phyloP scores from a whole-genome alignment of 306 rosid species.

The Crotalaria pallida region DNA sequence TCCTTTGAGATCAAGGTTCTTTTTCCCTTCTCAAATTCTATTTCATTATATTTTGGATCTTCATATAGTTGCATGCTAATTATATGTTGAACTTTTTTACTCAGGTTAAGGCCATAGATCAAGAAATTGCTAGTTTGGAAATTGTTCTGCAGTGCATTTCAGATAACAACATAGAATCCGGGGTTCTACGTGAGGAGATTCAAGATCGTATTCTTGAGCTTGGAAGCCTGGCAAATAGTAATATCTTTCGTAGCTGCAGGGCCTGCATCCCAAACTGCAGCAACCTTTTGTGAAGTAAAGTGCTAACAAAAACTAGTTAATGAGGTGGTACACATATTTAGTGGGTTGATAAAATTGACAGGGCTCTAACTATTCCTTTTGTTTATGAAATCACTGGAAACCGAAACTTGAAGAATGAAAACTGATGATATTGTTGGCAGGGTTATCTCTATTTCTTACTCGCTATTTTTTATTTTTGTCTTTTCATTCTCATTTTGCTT shows the following conservation, averaged over 20 bases:
- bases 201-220: constrained; percentile 22
- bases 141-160: constrained; percentile 28
- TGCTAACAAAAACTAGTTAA: neutral
- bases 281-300: neutral
- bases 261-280: neutral
- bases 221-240: neutral
- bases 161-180: constrained; percentile 29
- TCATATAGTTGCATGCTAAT: neutral
- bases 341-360: too few relatives aligned
- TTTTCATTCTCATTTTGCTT: too few relatives aligned
- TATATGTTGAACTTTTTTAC: neutral
- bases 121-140: constrained; percentile 28
- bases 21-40: neutral
- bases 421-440: too few relatives aligned
- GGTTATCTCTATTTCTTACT: too few relatives aligned
- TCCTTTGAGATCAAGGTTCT: constrained; percentile 27
- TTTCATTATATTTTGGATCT: neutral
- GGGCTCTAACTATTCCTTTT: too few relatives aligned
- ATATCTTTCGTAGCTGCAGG: neutral
- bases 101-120: constrained; percentile 37
- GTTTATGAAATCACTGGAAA: too few relatives aligned
- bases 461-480: too few relatives aligned
- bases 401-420: too few relatives aligned
- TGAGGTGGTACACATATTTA: too few relatives aligned
- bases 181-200: constrained; percentile 21